These are phyloP conservation scores for Hymenotorrendiella dingleyae DNA, from an alignment of 2,329 filamentous ascomycete genomes.

Conservation along the genomic window DNA sequence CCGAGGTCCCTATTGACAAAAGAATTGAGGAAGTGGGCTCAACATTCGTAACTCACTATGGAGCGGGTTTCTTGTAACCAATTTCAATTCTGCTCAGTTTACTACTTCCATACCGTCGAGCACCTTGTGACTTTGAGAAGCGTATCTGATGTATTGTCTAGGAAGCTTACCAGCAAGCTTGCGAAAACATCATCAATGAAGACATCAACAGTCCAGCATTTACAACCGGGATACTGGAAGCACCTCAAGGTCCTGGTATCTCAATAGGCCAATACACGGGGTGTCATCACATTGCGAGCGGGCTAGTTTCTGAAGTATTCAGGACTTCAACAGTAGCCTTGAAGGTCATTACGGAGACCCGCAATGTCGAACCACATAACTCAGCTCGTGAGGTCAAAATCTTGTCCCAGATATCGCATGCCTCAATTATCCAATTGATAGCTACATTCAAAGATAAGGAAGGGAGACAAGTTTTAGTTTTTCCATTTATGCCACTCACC, in stretches of 20 bases:
- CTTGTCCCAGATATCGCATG: slow-evolving; percentile 51
- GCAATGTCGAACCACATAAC: slow-evolving; percentile 74
- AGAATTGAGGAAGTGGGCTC: too few relatives aligned
- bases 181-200: slow-evolving; percentile 33
- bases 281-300: slow-evolving; percentile 53
- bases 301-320: slow-evolving; percentile 80
- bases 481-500: slow-evolving; percentile 75
- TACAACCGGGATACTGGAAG: neutral
- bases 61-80: too few relatives aligned
- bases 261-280: slow-evolving; percentile 48
- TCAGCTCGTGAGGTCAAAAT: slow-evolving; percentile 74
- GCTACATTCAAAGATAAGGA: slow-evolving; percentile 68
- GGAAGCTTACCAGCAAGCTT: slow-evolving; percentile 51
- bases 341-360: slow-evolving; percentile 76
- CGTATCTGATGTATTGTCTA: too few relatives aligned
- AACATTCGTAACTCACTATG: too few relatives aligned
- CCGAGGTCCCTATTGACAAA: too few relatives aligned
- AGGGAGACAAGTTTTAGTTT: slow-evolving; percentile 70
- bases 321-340: slow-evolving; percentile 60
- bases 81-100: too few relatives aligned
- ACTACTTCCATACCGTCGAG: too few relatives aligned
- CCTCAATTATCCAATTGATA: slow-evolving; percentile 61
- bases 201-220: slow-evolving; percentile 18
- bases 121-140: too few relatives aligned
- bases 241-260: slow-evolving; percentile 33